Evolutionary conservation across 192 early-diverging fungal genomes (phyloP), one percentile per base, ranked within the genome.

Genomic region (Backusella australiensis): DNA sequence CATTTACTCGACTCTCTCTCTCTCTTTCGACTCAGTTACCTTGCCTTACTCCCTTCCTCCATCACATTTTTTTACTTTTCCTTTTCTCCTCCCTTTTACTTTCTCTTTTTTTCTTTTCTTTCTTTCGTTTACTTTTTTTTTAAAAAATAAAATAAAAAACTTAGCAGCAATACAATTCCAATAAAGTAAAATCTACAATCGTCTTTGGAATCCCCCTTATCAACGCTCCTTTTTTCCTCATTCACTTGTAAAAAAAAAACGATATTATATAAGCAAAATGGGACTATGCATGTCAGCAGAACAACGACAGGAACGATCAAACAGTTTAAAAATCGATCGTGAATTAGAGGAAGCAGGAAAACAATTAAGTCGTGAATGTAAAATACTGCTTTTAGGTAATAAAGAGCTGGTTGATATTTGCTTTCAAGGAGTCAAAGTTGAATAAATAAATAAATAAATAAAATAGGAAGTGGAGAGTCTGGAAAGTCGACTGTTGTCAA

Each of bases 301-400:
- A 79, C 87, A 88, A 76, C 82, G 84, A 68, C 85, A 86, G 42
- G 75, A 81, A 53, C 77, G 83, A 59, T 35, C 67, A 26, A 82
- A 82, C 44, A 90, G 88, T 65, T 77, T 85, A 56, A 82, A 79
- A 44, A 92, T 92, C 63, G 91, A 92, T 70, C 86, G 83, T 53
- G 80, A 84, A 32, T 77, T 92, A 32, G 89, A 92, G 76, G 89
- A 91, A 26, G 90, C 91, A 38, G 83, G 86, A 65, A 76, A 80
- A 66, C 80, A 79, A 56, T 75, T 91, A 4, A 90, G 89, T 65
- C 85, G 87, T 78, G 91, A 93, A 84, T 92, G 91, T 78, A 93
- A 94, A 81, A 91, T 93, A 71, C 79, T 94, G 32, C 79, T 94
- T 41, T 76, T 94, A 80, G 92, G 92, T 93, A 85, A 70, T 41